A percentile compares a stretch with the other conserved stretches of the same genome.
Conservation (phyloP, 352 stramenopile species). For the Pythium phragmitis region DNA sequence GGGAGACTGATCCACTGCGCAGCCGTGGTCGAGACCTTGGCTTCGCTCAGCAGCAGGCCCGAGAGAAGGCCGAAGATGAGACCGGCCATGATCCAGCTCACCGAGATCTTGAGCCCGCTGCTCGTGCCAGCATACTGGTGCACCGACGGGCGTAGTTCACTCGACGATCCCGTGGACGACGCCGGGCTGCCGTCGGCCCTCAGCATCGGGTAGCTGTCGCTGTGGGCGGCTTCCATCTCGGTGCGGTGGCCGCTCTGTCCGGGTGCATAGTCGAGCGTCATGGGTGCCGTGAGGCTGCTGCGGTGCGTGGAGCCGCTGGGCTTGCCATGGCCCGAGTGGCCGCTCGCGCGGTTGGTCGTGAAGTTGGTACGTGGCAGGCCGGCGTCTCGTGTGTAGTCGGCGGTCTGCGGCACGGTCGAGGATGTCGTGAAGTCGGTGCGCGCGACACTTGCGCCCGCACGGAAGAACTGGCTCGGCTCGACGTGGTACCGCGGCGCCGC, state of each 20-base stretch:
- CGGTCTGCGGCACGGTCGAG: neutral
- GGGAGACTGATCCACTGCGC: conserved; percentile 62
- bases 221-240: neutral
- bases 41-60: conserved; percentile 41
- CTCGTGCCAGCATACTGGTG: conserved; percentile 22
- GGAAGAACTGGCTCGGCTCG: neutral
- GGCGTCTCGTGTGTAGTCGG: neutral
- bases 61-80: conserved; percentile 46
- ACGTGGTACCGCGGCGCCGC: neutral
- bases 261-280: neutral
- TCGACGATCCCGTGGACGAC: conserved; percentile 2
- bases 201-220: conserved; percentile 15
- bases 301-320: neutral
- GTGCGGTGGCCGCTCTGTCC: conserved; percentile 18
- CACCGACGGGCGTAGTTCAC: neutral
- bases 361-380: conserved; percentile 6
- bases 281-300: conserved; percentile 13
- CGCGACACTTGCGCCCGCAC: neutral
- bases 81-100: conserved; percentile 48
- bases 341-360: conserved; percentile 8
- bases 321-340: conserved; percentile 10
- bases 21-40: conserved; percentile 38
- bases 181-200: neutral
- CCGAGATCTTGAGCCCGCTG: conserved; percentile 47
- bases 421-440: conserved; percentile 4